A percentile compares a stretch with the other conserved stretches of the same genome.
Evolutionary conservation across 2,329 filamentous ascomycete species (phyloP).

Genomic region (Byssothecium circinans): DNA sequence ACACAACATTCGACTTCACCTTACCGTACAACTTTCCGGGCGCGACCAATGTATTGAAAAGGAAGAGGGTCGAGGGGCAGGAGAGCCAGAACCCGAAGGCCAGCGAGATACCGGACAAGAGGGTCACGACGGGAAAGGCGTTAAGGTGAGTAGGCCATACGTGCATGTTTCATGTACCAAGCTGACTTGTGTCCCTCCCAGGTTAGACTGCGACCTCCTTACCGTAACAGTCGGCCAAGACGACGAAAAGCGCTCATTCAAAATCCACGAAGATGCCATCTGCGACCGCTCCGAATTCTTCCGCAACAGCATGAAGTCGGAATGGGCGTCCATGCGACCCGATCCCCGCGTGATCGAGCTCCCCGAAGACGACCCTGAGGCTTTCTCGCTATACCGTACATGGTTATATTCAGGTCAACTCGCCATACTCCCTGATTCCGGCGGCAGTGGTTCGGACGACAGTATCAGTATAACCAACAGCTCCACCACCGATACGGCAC

Average conservation of each 20-base stretch:
- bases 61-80: conserved; percentile 5
- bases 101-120: conserved; percentile 6
- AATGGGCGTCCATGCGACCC: conserved; percentile 13
- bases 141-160: conserved; percentile 11
- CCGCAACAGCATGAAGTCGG: conserved; percentile 20
- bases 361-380: conserved; percentile 8
- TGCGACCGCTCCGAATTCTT: conserved; percentile 20
- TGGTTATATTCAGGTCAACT: conserved; percentile 14
- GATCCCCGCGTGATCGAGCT: conserved; percentile 13
- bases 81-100: neutral
- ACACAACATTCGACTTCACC: neutral
- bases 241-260: conserved; percentile 10
- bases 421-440: neutral
- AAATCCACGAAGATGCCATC: conserved; percentile 21
- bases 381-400: conserved; percentile 15
- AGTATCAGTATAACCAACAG: neutral
- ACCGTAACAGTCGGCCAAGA: conserved; percentile 12
- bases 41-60: neutral
- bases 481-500: neutral
- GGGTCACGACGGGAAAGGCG: conserved; percentile 2
- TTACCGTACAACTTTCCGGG: neutral
- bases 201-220: conserved; percentile 16
- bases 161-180: neutral
- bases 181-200: neutral
- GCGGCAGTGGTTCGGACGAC: neutral